Evolutionary conservation across 345 rosid species (phyloP).

Genomic region (Orychophragmus violaceus): DNA sequence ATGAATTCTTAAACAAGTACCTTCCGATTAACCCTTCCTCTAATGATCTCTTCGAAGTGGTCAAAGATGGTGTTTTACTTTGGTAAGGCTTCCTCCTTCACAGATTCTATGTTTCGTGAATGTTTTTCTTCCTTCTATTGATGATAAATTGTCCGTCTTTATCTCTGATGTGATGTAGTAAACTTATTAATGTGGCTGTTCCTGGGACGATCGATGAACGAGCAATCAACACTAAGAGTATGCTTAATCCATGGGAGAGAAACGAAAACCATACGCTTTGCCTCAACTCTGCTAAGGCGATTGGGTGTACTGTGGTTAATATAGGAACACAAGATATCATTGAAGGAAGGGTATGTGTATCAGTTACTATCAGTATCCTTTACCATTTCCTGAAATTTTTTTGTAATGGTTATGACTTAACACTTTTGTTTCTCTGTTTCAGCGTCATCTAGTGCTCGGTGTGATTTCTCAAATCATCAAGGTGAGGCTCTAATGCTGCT

Average conservation of each 20-base stretch:
- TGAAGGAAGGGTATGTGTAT: constrained; percentile 86
- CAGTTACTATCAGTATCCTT: background rate
- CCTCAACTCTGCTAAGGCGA: constrained; percentile 95
- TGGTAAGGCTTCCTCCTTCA: constrained; percentile 43
- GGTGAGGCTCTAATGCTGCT: constrained; percentile 37
- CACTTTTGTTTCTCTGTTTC: constrained; percentile 25
- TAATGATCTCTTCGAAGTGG: constrained; percentile 90
- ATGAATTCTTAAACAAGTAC: constrained; percentile 63
- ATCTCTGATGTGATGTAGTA: constrained; percentile 45
- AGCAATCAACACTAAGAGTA: constrained; percentile 85
- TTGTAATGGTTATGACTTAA: background rate
- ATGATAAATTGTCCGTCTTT: background rate
- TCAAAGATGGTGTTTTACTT: constrained; percentile 88
- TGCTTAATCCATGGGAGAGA: constrained; percentile 98
- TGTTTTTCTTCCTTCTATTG: constrained; percentile 4
- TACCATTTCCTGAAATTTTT: background rate
- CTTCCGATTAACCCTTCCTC: constrained; percentile 82
- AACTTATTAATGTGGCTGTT: constrained; percentile 96
- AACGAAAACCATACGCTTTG: constrained; percentile 96
- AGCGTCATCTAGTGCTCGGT: constrained; percentile 99
- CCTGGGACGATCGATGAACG: constrained; percentile 98
- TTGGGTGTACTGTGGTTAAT: constrained; percentile 97
- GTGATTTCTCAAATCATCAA: constrained; percentile 93
- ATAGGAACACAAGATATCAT: constrained; percentile 89
- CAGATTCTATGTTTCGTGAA: background rate